Conservation (phyloP, 768 basidiomycete species). For the Kwoniella shandongensis region DNA sequence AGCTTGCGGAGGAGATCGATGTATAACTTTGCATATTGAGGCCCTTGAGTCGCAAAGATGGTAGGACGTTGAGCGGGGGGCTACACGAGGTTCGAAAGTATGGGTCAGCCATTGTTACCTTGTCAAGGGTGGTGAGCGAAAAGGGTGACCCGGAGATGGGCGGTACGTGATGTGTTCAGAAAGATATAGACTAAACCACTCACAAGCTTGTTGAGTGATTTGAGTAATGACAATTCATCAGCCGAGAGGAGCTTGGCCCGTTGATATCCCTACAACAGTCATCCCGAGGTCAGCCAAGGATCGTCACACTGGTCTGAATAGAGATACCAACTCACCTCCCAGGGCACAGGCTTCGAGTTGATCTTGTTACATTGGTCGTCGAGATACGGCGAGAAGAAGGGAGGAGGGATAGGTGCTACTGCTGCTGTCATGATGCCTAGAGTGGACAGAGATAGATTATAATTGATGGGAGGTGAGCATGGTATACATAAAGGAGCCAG, state of each 20-base stretch:
- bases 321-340: conserved; percentile 68
- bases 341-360: conserved; percentile 84
- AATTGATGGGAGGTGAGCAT: too few species aligned
- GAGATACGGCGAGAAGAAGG: conserved; percentile 63
- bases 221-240: conserved; percentile 82
- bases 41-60: conserved; percentile 76
- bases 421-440: conserved; percentile 30
- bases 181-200: neutral
- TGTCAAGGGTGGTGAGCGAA: too few species aligned
- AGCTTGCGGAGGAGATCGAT: conserved; percentile 84
- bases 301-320: neutral
- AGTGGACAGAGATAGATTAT: too few species aligned
- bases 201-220: conserved; percentile 78
- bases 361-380: conserved; percentile 87
- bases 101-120: neutral
- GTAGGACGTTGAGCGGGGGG: conserved; percentile 59
- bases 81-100: too few species aligned
- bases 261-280: conserved; percentile 74
- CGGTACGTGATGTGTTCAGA: too few species aligned
- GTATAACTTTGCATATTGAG: conserved; percentile 80
- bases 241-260: conserved; percentile 83
- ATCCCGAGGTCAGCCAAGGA: conserved; percentile 1
- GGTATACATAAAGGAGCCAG: too few species aligned
- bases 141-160: neutral
- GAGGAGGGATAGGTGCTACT: conserved; percentile 48